Evolutionary conservation across 345 rosid genomes (phyloP).

Genomic region (Mangifera indica): DNA sequence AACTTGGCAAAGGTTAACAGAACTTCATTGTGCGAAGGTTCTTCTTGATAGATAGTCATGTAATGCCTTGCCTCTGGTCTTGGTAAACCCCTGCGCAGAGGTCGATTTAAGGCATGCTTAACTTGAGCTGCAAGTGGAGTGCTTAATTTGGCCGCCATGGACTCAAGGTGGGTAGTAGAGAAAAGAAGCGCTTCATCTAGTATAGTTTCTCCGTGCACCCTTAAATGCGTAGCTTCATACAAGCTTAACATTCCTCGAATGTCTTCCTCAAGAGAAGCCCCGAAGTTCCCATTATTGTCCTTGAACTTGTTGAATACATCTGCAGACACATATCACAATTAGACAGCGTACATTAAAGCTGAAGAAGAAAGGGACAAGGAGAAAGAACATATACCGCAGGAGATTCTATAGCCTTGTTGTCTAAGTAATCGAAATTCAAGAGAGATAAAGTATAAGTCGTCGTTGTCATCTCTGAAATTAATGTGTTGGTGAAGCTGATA

Average conservation of each 20-base stretch:
- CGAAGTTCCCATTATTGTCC: conserved; percentile 18
- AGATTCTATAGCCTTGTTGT: conserved; percentile 23
- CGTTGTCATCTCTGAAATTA: neutral
- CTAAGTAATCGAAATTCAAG: conserved; percentile 32
- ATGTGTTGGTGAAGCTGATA: neutral
- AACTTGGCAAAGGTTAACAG: conserved; percentile 24
- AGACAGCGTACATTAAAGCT: no score
- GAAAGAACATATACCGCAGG: neutral
- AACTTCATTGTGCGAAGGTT: conserved; percentile 15
- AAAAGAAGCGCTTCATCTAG: conserved; percentile 39
- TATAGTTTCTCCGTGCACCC: conserved; percentile 30
- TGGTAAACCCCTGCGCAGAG: conserved; percentile 21
- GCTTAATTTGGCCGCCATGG: neutral
- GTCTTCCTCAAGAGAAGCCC: conserved; percentile 1
- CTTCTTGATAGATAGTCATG: conserved; percentile 29
- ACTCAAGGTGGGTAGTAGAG: conserved; percentile 22
- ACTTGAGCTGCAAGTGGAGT: conserved; percentile 14
- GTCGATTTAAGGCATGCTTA: neutral
- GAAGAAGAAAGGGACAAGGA: neutral
- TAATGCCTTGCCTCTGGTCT: conserved; percentile 25
- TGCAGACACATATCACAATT: neutral
- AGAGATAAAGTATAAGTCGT: conserved; percentile 7
- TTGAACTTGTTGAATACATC: conserved; percentile 34
- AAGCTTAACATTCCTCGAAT: conserved; percentile 33
- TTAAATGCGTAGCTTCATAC: conserved; percentile 41